These are phyloP conservation scores for Lactuca sativa DNA, from an alignment of 129 eudicot species.

Conservation along the genomic window DNA sequence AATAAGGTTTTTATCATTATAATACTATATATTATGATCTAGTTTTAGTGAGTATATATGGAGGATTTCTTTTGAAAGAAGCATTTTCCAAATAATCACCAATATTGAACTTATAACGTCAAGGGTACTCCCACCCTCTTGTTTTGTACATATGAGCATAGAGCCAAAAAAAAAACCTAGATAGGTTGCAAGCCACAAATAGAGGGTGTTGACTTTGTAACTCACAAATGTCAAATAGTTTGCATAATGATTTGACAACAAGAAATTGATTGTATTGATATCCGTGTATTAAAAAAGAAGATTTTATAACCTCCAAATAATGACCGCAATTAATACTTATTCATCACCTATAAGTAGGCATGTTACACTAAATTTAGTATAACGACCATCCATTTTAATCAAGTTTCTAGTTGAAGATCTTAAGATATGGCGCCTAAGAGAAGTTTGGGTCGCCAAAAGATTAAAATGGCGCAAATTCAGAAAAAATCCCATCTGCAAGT, in stretches of 20 bases:
- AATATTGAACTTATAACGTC: background rate
- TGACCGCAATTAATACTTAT: background rate
- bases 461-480: conserved; percentile 48
- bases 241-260: conserved; percentile 24
- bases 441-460: conserved; percentile 62
- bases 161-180: no score
- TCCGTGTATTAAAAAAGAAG: conserved; percentile 26
- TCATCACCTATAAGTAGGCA: conserved; percentile 23
- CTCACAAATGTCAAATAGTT: conserved; percentile 27
- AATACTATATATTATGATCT: background rate
- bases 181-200: conserved; percentile 22
- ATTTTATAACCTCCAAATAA: conserved; percentile 39
- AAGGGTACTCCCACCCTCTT: no score
- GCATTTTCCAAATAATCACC: background rate
- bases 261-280: conserved; percentile 13
- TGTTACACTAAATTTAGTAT: conserved; percentile 15
- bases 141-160: no score
- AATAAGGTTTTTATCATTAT: background rate
- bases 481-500: conserved; percentile 54
- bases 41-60: background rate
- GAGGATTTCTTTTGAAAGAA: background rate
- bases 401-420: conserved; percentile 4
- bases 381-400: conserved; percentile 20
- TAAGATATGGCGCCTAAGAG: conserved; percentile 49
- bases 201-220: conserved; percentile 25